Percentiles rank a stretch among this genome's conserved stretches.
Conservation (phyloP, 2,329 filamentous ascomycete species). For the Phyllosticta paracitricarpa region DNA sequence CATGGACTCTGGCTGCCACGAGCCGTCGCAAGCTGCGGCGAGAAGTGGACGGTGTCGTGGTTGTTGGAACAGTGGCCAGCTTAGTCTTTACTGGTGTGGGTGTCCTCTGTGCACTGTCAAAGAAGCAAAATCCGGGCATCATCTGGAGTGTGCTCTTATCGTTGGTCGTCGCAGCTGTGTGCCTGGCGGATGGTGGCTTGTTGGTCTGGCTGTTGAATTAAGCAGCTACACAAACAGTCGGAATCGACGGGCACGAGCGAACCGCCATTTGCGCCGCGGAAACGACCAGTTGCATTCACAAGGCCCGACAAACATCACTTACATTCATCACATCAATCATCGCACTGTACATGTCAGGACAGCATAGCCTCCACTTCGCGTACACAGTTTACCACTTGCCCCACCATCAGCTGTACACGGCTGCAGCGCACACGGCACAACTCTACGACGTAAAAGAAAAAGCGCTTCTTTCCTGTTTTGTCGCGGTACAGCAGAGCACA, state of each 20-base stretch:
- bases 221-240: background rate
- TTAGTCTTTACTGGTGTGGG: constrained; percentile 54
- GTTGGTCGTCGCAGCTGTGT: constrained; percentile 36
- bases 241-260: background rate
- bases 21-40: constrained; percentile 56
- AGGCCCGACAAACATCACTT: too few species aligned
- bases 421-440: too few species aligned
- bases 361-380: too few species aligned
- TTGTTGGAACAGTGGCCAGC: constrained; percentile 58
- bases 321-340: too few species aligned
- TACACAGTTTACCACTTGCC: too few species aligned
- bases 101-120: constrained; percentile 48
- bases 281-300: background rate
- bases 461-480: too few species aligned
- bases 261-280: background rate
- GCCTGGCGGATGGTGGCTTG: constrained; percentile 42
- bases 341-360: too few species aligned
- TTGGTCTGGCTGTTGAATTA: constrained; percentile 32
- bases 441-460: too few species aligned
- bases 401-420: too few species aligned
- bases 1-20: constrained; percentile 55
- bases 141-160: constrained; percentile 37
- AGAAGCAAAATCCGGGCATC: constrained; percentile 36
- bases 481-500: background rate
- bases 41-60: constrained; percentile 65